Percentiles rank a stretch among this genome's conserved stretches.
Evolutionary conservation across 2,329 filamentous ascomycete genomes (phyloP).

Genomic region (Akanthomyces lecanii): DNA sequence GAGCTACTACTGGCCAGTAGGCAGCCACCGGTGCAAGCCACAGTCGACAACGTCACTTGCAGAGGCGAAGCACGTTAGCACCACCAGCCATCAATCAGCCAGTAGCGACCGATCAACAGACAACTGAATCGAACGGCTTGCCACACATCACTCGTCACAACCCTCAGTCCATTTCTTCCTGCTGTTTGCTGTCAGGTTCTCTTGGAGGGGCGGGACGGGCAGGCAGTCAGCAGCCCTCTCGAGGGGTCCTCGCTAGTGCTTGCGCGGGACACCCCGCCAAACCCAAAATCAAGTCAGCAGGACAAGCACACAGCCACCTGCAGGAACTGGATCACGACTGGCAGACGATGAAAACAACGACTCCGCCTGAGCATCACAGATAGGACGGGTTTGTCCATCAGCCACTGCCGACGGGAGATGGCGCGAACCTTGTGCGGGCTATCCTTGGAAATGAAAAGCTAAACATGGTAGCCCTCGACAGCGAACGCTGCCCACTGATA

Average conservation of each 20-base stretch:
- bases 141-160: not conserved
- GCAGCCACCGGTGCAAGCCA: not conserved
- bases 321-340: not conserved
- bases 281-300: conserved; percentile 2
- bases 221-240: not conserved
- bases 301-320: not conserved
- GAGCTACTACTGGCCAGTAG: too few species aligned
- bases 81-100: not conserved
- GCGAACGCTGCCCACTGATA: too few species aligned
- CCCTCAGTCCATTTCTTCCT: not conserved
- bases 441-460: not conserved
- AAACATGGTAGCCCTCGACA: not conserved
- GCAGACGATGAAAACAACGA: not conserved
- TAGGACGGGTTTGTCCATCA: not conserved
- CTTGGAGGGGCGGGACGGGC: not conserved
- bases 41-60: not conserved
- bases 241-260: not conserved
- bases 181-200: not conserved
- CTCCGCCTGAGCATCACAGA: not conserved
- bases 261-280: not conserved
- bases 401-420: not conserved
- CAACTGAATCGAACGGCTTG: not conserved
- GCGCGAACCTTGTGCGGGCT: not conserved
- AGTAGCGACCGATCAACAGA: not conserved
- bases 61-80: not conserved